Evolutionary conservation across 2,329 filamentous ascomycete species (phyloP).

Genomic region (Rugonectria rugulosa): DNA sequence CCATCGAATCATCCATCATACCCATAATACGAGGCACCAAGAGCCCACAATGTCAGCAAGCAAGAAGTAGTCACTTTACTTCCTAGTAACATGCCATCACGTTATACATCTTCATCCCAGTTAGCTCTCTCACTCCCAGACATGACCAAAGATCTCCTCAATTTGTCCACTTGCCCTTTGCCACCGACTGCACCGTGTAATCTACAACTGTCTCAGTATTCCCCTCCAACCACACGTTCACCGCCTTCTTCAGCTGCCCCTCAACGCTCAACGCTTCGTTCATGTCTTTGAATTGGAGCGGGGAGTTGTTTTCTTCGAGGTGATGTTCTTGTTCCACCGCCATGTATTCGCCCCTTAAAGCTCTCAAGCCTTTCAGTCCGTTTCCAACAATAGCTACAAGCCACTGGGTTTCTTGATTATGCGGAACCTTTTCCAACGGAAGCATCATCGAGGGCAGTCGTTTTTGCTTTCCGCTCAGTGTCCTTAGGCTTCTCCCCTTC

Average conservation of each 20-base stretch:
- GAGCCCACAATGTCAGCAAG: not conserved
- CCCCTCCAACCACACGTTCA: constrained; percentile 33
- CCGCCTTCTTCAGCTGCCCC: constrained; percentile 26
- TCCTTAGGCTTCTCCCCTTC: constrained; percentile 25
- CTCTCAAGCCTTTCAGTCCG: constrained; percentile 17
- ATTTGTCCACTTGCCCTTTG: constrained; percentile 37
- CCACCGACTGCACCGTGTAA: constrained; percentile 35
- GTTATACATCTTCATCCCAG: not conserved
- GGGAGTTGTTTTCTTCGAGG: constrained; percentile 5
- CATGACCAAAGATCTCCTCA: constrained; percentile 16
- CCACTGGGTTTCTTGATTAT: constrained; percentile 23
- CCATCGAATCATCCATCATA: too few relatives aligned
- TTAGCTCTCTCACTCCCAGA: constrained; percentile 17
- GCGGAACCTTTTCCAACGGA: constrained; percentile 38
- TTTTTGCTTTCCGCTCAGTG: constrained; percentile 27
- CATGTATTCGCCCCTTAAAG: constrained; percentile 18
- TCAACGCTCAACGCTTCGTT: constrained; percentile 35
- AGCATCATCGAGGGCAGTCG: constrained; percentile 32
- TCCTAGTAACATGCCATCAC: too few relatives aligned
- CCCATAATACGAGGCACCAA: not conserved
- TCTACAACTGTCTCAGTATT: constrained; percentile 29
- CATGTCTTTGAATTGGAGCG: constrained; percentile 35
- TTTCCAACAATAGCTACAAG: constrained; percentile 17
- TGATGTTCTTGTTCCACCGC: constrained; percentile 13
- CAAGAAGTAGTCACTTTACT: too few relatives aligned